Percentiles rank a stretch among this genome's conserved stretches.
These are phyloP conservation scores for Amanita muscaria DNA, from an alignment of 768 basidiomycete genomes.

Conservation along the genomic window DNA sequence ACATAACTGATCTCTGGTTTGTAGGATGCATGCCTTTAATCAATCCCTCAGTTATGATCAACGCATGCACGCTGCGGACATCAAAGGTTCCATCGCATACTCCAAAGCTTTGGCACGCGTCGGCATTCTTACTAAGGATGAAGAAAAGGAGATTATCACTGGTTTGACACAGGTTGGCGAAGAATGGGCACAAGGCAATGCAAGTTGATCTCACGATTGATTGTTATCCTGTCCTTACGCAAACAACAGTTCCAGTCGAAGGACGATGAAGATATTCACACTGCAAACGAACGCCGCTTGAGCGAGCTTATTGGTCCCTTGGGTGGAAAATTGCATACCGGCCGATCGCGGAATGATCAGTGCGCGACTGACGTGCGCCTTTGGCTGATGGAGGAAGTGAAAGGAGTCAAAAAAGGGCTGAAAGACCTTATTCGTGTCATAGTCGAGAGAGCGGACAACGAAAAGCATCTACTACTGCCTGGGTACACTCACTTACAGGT, in stretches of 20 bases:
- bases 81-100: constrained; percentile 92
- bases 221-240: neutral
- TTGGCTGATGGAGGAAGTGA: constrained; percentile 82
- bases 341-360: constrained; percentile 95
- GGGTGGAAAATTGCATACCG: constrained; percentile 95
- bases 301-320: constrained; percentile 88
- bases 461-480: constrained; percentile 84
- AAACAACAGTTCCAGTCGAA: constrained; percentile 56
- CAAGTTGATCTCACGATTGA: constrained; percentile 26
- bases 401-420: constrained; percentile 56
- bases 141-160: constrained; percentile 60
- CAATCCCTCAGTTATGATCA: constrained; percentile 93
- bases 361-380: constrained; percentile 97
- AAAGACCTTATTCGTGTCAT: constrained; percentile 80
- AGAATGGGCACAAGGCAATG: constrained; percentile 80
- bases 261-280: constrained; percentile 97
- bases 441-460: constrained; percentile 88
- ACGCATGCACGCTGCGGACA: constrained; percentile 88
- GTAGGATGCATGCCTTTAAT: constrained; percentile 95
- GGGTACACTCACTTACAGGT: constrained; percentile 99
- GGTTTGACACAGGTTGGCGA: constrained; percentile 68
- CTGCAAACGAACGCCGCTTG: constrained; percentile 92
- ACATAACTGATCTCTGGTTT: constrained; percentile 11
- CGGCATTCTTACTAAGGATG: constrained; percentile 72
- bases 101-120: constrained; percentile 77